Conservation (phyloP, 2,329 filamentous ascomycete species). For the Colletotrichum trifolii region DNA sequence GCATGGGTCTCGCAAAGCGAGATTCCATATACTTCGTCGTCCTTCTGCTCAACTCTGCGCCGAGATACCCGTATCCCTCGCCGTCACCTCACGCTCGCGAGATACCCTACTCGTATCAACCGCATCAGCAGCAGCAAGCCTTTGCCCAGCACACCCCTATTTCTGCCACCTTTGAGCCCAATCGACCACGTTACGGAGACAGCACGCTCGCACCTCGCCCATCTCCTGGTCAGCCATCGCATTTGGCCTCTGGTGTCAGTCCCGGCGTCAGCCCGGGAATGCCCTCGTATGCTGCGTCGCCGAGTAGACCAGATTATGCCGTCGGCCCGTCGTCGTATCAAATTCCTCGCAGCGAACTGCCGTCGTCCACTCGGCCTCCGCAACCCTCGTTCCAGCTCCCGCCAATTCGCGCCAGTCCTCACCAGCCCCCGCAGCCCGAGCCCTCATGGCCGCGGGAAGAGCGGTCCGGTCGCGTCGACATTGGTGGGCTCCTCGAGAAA, state of each 20-base stretch:
- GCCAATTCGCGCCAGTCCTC: slow-evolving; percentile 57
- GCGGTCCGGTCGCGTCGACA: slow-evolving; percentile 66
- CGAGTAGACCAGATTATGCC: slow-evolving; percentile 57
- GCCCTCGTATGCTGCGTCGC: slow-evolving; percentile 59
- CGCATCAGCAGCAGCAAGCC: slow-evolving; percentile 43
- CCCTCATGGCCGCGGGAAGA: slow-evolving; percentile 58
- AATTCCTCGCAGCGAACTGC: slow-evolving; percentile 63
- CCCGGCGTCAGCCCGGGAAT: slow-evolving; percentile 56
- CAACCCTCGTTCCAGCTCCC: slow-evolving; percentile 57
- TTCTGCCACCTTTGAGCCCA: slow-evolving; percentile 59
- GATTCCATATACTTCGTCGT: slow-evolving; percentile 73
- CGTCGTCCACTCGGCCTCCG: slow-evolving; percentile 46
- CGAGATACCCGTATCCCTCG: slow-evolving; percentile 55
- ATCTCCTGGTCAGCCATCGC: slow-evolving; percentile 43
- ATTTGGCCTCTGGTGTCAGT: slow-evolving; percentile 52
- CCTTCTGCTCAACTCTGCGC: slow-evolving; percentile 54
- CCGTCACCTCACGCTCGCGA: slow-evolving; percentile 59
- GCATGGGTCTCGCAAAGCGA: slow-evolving; percentile 68
- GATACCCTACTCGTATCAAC: slow-evolving; percentile 54
- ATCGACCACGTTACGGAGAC: slow-evolving; percentile 54
- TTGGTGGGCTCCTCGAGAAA: slow-evolving; percentile 71
- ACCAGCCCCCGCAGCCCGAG: slow-evolving; percentile 40
- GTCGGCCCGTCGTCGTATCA: slow-evolving; percentile 60
- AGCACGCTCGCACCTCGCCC: slow-evolving; percentile 45
- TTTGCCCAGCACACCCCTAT: slow-evolving; percentile 59